Conservation (phyloP, 352 stramenopile species). For the Globisporangium barbulae region DNA sequence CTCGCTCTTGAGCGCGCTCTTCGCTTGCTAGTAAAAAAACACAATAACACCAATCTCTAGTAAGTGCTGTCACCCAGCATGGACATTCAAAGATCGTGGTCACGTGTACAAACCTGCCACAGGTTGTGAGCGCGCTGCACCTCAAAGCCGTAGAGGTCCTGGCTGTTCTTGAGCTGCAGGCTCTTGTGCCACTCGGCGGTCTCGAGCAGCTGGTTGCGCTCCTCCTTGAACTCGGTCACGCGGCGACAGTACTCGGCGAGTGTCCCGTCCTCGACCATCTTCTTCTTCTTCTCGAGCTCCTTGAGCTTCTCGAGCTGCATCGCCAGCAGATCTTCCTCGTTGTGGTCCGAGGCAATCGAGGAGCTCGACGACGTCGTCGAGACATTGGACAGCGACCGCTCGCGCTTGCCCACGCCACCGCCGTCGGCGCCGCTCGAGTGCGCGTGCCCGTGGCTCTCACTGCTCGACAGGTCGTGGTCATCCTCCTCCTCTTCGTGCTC, state of each 20-base stretch:
- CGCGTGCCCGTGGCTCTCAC: conserved; percentile 16
- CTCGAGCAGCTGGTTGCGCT: conserved; percentile 69
- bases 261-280: conserved; percentile 82
- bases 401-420: conserved; percentile 23
- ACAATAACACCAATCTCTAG: background rate
- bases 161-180: conserved; percentile 79
- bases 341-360: conserved; percentile 44
- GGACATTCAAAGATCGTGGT: background rate
- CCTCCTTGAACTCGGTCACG: conserved; percentile 82
- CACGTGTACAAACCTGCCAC: conserved; percentile 31
- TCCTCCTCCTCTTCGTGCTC: conserved; percentile 27
- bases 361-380: conserved; percentile 61
- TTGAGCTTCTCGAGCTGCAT: conserved; percentile 53
- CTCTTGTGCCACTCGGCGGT: conserved; percentile 79
- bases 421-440: conserved; percentile 10
- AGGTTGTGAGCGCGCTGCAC: conserved; percentile 68
- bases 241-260: conserved; percentile 79
- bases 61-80: background rate
- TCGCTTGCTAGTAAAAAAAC: conserved; percentile 31
- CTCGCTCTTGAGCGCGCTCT: conserved; percentile 49
- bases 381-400: conserved; percentile 63
- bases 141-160: conserved; percentile 78
- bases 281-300: conserved; percentile 80
- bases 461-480: conserved; percentile 19
- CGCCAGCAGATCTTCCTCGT: conserved; percentile 31